Percentiles rank a stretch among this genome's conserved stretches.
Evolutionary conservation across 2,329 filamentous ascomycete species (phyloP).

Genomic region (Fusarium sp.): DNA sequence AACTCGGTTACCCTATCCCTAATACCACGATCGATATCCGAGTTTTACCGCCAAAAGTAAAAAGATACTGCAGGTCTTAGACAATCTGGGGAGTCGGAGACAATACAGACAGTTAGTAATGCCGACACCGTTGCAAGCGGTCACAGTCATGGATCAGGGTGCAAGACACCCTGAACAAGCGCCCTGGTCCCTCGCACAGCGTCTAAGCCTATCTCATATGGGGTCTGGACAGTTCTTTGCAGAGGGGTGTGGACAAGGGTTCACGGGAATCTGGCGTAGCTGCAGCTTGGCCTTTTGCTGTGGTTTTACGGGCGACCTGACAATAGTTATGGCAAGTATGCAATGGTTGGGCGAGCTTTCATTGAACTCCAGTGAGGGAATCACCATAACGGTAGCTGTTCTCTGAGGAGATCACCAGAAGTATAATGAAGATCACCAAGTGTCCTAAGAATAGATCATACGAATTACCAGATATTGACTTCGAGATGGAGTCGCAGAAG

Average conservation of each 20-base stretch:
- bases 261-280: constrained; percentile 17
- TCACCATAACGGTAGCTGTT: background rate
- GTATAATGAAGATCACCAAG: constrained; percentile 10
- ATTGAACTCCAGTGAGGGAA: background rate
- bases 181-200: constrained; percentile 43
- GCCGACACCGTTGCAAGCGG: constrained; percentile 20
- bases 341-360: constrained; percentile 1
- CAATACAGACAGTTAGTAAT: constrained; percentile 4
- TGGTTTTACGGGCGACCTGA: constrained; percentile 10
- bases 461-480: background rate
- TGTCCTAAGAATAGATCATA: background rate
- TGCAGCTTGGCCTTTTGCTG: constrained; percentile 11
- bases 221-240: constrained; percentile 5
- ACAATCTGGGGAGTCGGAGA: constrained; percentile 5
- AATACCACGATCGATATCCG: background rate
- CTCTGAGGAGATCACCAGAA: constrained; percentile 1
- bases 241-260: constrained; percentile 22
- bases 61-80: background rate
- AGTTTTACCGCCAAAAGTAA: constrained; percentile 12
- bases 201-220: constrained; percentile 30
- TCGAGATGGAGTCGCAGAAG: constrained; percentile 5
- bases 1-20: constrained; percentile 5
- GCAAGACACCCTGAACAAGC: constrained; percentile 31
- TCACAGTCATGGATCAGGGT: constrained; percentile 20
- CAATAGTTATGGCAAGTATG: background rate